phyloP scores from a whole-genome alignment of 169 alveolate species.

The Perkinsus chesapeaki region DNA sequence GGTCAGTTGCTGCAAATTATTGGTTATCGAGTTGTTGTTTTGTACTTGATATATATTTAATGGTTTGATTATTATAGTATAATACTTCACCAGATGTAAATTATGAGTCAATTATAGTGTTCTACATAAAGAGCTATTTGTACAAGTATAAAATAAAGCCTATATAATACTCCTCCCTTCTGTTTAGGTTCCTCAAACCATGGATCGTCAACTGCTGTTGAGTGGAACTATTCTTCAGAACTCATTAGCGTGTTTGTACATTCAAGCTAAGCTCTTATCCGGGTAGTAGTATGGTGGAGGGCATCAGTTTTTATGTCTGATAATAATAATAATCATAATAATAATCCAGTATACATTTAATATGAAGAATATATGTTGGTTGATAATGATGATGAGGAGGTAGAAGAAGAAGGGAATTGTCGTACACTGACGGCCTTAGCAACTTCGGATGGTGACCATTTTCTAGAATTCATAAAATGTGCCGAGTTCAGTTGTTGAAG shows the following conservation, averaged over 20 bases:
- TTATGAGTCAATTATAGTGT: no score
- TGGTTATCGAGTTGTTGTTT: no score
- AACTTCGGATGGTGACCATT: background rate
- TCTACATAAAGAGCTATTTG: background rate
- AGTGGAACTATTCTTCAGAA: background rate
- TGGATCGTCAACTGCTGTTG: background rate
- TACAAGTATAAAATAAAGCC: background rate
- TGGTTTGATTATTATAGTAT: no score
- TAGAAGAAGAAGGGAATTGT: no score
- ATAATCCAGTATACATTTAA: background rate
- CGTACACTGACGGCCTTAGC: background rate
- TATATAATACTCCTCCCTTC: no score
- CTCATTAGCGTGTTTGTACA: background rate
- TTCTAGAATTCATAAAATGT: background rate
- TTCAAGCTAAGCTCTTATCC: background rate
- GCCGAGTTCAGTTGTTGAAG: no score
- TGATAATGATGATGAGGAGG: no score
- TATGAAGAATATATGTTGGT: background rate
- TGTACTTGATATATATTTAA: no score
- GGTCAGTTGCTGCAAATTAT: no score
- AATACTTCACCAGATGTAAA: no score
- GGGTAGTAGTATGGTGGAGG: background rate
- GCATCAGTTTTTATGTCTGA: no score
- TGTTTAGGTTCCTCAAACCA: background rate
- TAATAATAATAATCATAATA: no score